Conservation (phyloP, 345 rosid species). For the Eucalyptus curtisii region DNA sequence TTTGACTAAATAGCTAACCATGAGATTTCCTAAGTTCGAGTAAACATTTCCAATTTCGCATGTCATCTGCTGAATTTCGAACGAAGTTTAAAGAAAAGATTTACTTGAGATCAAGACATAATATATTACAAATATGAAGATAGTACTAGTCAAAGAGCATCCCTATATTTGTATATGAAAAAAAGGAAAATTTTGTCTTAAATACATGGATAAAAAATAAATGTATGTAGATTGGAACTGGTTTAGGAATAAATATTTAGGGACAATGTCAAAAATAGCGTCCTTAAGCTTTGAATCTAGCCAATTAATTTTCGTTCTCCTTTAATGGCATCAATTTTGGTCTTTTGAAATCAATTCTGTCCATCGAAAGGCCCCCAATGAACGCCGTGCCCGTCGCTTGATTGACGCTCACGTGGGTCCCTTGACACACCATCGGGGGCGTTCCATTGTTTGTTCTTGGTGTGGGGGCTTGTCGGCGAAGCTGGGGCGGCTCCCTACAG, state of each 20-base stretch:
- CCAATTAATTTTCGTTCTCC: accelerated
- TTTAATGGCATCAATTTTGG: accelerated
- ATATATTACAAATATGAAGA: not conserved
- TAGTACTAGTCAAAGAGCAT: not conserved
- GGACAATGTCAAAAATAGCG: not conserved
- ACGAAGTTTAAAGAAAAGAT: too few species aligned
- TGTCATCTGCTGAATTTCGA: not conserved
- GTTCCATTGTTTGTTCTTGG: too few species aligned
- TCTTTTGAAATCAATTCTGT: too few species aligned
- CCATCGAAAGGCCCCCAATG: too few species aligned
- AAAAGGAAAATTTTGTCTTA: not conserved
- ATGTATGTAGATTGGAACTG: not conserved
- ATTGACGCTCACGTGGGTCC: accelerated
- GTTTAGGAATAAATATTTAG: not conserved
- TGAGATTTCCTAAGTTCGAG: accelerated
- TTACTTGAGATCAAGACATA: not conserved
- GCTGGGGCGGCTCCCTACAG: too few species aligned
- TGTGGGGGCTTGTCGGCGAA: too few species aligned
- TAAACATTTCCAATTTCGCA: not conserved
- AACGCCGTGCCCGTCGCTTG: too few species aligned
- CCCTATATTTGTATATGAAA: too few species aligned
- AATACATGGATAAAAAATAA: accelerated
- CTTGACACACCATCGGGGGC: accelerated
- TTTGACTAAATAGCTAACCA: too few species aligned
- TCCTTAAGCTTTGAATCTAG: accelerated